phyloP scores from a whole-genome alignment of 1,284 basidiomycete species.

The Singerocomus inundabilis region DNA sequence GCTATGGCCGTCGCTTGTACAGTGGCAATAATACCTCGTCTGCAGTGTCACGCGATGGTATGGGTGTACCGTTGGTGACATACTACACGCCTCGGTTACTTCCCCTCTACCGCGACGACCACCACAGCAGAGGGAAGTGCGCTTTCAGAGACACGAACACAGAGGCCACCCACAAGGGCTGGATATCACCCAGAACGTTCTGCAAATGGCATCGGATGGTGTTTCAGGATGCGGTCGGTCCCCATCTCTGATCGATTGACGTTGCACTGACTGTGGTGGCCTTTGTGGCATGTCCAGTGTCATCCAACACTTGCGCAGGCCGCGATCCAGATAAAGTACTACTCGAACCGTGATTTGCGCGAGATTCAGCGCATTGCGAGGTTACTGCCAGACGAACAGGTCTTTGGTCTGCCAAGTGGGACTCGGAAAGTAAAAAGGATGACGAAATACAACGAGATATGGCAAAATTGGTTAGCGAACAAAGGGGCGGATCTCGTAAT shows the following conservation, averaged over 20 bases:
- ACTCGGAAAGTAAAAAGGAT: slow-evolving; percentile 9
- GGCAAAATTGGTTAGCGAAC: slow-evolving; percentile 36
- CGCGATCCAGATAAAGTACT: slow-evolving; percentile 29
- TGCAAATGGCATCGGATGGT: slow-evolving; percentile 45
- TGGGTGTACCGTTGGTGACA: slow-evolving; percentile 20
- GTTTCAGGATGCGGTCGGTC: slow-evolving; percentile 36
- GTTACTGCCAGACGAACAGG: slow-evolving; percentile 33
- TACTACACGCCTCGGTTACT: slow-evolving; percentile 33
- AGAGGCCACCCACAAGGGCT: slow-evolving; percentile 5
- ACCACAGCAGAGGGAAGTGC: not conserved
- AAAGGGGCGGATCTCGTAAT: slow-evolving; percentile 25
- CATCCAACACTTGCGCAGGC: slow-evolving; percentile 36
- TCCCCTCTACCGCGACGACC: slow-evolving; percentile 26
- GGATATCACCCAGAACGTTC: slow-evolving; percentile 32
- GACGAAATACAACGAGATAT: slow-evolving; percentile 33
- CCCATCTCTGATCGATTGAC: not conserved
- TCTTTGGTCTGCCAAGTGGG: slow-evolving; percentile 20
- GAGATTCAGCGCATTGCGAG: slow-evolving; percentile 40
- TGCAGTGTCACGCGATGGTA: not conserved
- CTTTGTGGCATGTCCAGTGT: slow-evolving; percentile 19
- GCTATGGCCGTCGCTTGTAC: slow-evolving; percentile 30
- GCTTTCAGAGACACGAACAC: not conserved
- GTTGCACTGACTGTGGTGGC: not conserved
- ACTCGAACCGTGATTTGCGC: slow-evolving; percentile 37
- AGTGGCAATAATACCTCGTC: slow-evolving; percentile 14